phyloP scores from a whole-genome alignment of 2,329 filamentous ascomycete genomes.

The Diaporthe australafricana region DNA sequence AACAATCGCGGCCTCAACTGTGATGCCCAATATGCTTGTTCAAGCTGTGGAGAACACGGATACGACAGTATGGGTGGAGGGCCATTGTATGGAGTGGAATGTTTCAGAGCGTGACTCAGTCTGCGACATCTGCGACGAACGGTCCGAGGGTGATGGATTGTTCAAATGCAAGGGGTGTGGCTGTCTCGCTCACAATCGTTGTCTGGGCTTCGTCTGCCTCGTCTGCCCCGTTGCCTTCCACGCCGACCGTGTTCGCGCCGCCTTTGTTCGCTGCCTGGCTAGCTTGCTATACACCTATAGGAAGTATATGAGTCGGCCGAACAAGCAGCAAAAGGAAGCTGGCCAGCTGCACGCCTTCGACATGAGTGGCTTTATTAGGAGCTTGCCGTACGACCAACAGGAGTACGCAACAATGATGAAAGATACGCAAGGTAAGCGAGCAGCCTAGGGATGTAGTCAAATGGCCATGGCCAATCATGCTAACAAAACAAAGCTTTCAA shows the following conservation, averaged over 20 bases:
- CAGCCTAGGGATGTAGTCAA: neutral
- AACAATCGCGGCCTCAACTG: slow-evolving; percentile 85
- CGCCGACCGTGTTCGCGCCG: slow-evolving; percentile 69
- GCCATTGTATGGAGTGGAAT: slow-evolving; percentile 80
- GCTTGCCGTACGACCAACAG: slow-evolving; percentile 73
- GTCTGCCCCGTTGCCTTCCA: slow-evolving; percentile 74
- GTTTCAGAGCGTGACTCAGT: slow-evolving; percentile 67
- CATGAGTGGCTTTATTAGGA: slow-evolving; percentile 73
- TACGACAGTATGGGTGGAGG: slow-evolving; percentile 85
- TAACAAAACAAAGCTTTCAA: slow-evolving; percentile 69
- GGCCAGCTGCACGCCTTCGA: slow-evolving; percentile 74
- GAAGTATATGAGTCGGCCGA: slow-evolving; percentile 70
- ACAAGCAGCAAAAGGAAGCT: slow-evolving; percentile 69
- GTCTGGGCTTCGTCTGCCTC: slow-evolving; percentile 71
- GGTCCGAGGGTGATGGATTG: slow-evolving; percentile 76
- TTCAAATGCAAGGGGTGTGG: slow-evolving; percentile 79
- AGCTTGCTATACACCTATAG: slow-evolving; percentile 75
- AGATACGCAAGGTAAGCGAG: slow-evolving; percentile 71
- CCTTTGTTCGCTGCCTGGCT: slow-evolving; percentile 74
- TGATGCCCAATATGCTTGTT: slow-evolving; percentile 87
- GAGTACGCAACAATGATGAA: slow-evolving; percentile 73
- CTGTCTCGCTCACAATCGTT: slow-evolving; percentile 67
- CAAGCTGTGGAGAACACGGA: slow-evolving; percentile 84
- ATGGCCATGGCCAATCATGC: neutral
- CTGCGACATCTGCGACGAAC: slow-evolving; percentile 83